A percentile compares a stretch with the other conserved stretches of the same genome.
Conservation (phyloP, 495 filamentous ascomycete species). For the Penicillium steckii region DNA sequence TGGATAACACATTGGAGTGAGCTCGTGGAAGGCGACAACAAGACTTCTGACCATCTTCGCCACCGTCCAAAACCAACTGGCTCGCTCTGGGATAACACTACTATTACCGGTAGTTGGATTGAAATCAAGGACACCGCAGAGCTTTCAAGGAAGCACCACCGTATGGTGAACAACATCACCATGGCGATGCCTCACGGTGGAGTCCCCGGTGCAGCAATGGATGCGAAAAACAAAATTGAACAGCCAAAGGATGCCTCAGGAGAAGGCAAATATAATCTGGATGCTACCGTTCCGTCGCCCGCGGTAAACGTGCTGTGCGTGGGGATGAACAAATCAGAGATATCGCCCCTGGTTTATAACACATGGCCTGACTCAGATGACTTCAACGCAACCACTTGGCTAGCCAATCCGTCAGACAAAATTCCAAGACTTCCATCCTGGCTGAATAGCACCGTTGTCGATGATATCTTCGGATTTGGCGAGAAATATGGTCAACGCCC, state of each 20-base stretch:
- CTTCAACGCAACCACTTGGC: slow-evolving; percentile 38
- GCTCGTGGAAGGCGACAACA: slow-evolving; percentile 33
- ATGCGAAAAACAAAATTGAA: slow-evolving; percentile 59
- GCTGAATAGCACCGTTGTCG: slow-evolving; percentile 60
- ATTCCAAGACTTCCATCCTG: slow-evolving; percentile 31
- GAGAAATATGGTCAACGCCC: slow-evolving; percentile 45
- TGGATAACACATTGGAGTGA: slow-evolving; percentile 50
- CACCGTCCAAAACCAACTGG: slow-evolving; percentile 52
- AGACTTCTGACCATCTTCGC: slow-evolving; percentile 32
- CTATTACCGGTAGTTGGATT: slow-evolving; percentile 61
- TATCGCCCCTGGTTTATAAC: slow-evolving; percentile 61
- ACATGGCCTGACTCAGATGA: slow-evolving; percentile 48
- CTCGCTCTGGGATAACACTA: slow-evolving; percentile 65
- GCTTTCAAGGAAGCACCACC: slow-evolving; percentile 39
- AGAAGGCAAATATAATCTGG: slow-evolving; percentile 62
- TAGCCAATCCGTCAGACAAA: slow-evolving; percentile 7
- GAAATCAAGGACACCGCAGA: slow-evolving; percentile 44
- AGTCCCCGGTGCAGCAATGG: slow-evolving; percentile 57
- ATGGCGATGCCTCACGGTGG: slow-evolving; percentile 72
- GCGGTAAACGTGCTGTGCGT: slow-evolving; percentile 69
- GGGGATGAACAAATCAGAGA: slow-evolving; percentile 54
- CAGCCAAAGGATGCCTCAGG: slow-evolving; percentile 65
- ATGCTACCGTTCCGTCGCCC: slow-evolving; percentile 64
- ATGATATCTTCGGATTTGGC: slow-evolving; percentile 68
- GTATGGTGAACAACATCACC: slow-evolving; percentile 70